Evolutionary conservation across 2,329 filamentous ascomycete species (phyloP).

Genomic region (Diaporthe aspalathi): DNA sequence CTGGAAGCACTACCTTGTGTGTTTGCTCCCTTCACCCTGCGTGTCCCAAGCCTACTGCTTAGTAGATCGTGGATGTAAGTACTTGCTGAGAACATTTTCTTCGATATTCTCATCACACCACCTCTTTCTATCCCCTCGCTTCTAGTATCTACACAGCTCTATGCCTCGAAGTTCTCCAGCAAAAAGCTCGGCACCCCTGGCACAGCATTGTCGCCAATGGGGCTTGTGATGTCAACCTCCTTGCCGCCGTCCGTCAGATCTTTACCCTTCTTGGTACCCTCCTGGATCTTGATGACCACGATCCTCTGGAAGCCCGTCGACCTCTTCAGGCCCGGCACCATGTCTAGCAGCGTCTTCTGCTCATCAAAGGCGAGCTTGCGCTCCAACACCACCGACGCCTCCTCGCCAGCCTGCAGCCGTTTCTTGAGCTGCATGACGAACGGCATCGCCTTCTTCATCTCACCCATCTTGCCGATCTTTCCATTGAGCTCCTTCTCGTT

Average conservation of each 20-base stretch:
- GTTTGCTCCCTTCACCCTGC: neutral
- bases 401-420: slow-evolving; percentile 78
- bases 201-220: slow-evolving; percentile 77
- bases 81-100: neutral
- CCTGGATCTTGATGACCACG: slow-evolving; percentile 77
- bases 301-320: slow-evolving; percentile 72
- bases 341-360: slow-evolving; percentile 77
- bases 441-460: slow-evolving; percentile 98
- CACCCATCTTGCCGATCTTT: slow-evolving; percentile 82
- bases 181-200: slow-evolving; percentile 85
- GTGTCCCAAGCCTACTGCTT: too few species aligned
- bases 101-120: neutral
- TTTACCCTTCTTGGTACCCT: slow-evolving; percentile 74
- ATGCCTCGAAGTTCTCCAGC: slow-evolving; percentile 80
- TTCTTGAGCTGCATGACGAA: slow-evolving; percentile 91
- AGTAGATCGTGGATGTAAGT: too few species aligned
- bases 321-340: slow-evolving; percentile 83
- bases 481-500: slow-evolving; percentile 86
- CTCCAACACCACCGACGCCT: slow-evolving; percentile 77
- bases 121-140: neutral
- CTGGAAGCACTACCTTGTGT: too few species aligned
- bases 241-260: slow-evolving; percentile 61
- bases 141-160: slow-evolving; percentile 18
- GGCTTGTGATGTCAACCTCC: slow-evolving; percentile 69
- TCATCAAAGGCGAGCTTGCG: slow-evolving; percentile 91